Conservation (phyloP, 176 grass and related monocot species). For the Ananas comosus region DNA sequence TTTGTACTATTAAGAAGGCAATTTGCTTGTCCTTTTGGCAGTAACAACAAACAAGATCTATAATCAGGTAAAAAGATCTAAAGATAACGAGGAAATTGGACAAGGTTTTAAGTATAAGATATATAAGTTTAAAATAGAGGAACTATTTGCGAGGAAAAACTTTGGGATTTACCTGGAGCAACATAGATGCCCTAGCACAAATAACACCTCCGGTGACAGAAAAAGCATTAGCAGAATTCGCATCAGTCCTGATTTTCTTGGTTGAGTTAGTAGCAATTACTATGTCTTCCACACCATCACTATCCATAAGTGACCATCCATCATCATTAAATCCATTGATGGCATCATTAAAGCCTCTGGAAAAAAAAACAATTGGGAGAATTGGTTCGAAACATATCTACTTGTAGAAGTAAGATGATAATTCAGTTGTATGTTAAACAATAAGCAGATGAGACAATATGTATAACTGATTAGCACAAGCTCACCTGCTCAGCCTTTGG, state of each 20-base stretch:
- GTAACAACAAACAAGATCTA: too few species aligned
- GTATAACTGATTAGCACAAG: slow-evolving; percentile 12
- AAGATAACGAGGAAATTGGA: too few species aligned
- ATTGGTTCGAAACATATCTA: background rate
- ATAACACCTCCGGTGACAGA: slow-evolving; percentile 63
- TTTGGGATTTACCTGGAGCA: slow-evolving; percentile 58
- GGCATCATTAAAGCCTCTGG: slow-evolving; percentile 92
- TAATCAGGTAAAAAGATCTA: too few species aligned
- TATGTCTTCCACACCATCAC: slow-evolving; percentile 85
- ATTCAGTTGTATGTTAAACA: background rate
- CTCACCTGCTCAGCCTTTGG: slow-evolving; percentile 78
- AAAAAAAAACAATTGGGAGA: slow-evolving; percentile 19
- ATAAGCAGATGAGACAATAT: background rate
- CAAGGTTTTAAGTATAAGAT: background rate
- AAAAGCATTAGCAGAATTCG: slow-evolving; percentile 40
- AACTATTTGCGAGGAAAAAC: slow-evolving; percentile 15
- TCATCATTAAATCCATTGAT: slow-evolving; percentile 98
- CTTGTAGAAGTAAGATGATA: background rate
- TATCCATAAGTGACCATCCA: slow-evolving; percentile 79
- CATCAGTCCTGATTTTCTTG: slow-evolving; percentile 53
- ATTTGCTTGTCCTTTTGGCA: too few species aligned
- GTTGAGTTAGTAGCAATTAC: slow-evolving; percentile 65
- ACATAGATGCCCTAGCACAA: slow-evolving; percentile 96
- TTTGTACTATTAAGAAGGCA: too few species aligned
- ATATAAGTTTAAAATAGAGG: background rate